A percentile compares a stretch with the other conserved stretches of the same genome.
phyloP scores from a whole-genome alignment of 163 green algal genomes.

The Scenedesmus sp. region DNA sequence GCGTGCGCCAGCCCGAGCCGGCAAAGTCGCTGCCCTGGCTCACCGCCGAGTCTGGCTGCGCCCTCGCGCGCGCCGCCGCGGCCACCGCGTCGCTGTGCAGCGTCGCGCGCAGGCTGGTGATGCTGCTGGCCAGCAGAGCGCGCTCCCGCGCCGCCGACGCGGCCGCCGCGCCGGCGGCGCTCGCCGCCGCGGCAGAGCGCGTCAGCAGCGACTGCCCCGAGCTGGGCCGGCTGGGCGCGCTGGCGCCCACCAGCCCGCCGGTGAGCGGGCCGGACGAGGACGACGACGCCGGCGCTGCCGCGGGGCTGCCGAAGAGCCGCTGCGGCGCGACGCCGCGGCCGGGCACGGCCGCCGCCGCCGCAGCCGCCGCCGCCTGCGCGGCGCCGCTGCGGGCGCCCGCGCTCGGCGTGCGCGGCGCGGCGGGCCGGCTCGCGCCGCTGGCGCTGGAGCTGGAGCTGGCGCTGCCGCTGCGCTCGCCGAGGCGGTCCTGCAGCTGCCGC shows the following conservation, averaged over 20 bases:
- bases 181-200: no score
- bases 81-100: constrained; percentile 59
- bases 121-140: no score
- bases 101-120: constrained; percentile 48
- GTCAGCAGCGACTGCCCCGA: no score
- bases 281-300: not conserved
- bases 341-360: constrained; percentile 4
- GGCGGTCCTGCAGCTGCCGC: constrained; percentile 35
- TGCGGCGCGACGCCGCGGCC: constrained; percentile 19
- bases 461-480: not conserved
- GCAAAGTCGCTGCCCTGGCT: constrained; percentile 45
- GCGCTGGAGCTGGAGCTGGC: not conserved
- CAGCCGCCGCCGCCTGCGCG: not conserved
- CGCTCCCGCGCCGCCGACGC: no score
- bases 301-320: constrained; percentile 23
- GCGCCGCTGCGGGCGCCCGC: not conserved
- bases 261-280: not conserved
- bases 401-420: not conserved
- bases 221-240: no score
- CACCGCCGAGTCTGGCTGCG: not conserved
- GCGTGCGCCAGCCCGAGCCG: constrained; percentile 14
- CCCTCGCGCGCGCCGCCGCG: constrained; percentile 43
- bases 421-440: no score
- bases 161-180: no score
- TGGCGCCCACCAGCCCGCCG: not conserved